Evolutionary conservation across 306 rosid species (phyloP).

Genomic region (Medicago ruthenica): DNA sequence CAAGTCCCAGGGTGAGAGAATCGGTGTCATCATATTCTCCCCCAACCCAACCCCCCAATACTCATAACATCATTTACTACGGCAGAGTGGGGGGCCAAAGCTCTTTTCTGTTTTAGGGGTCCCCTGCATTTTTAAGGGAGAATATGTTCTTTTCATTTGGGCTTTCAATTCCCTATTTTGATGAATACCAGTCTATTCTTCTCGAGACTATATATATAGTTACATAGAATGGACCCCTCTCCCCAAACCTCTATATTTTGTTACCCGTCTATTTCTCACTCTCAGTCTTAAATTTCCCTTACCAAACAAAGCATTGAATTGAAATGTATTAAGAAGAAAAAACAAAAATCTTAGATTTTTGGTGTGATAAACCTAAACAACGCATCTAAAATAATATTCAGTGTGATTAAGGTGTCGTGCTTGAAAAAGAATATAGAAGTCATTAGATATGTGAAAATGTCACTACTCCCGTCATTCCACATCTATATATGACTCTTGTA

Average conservation of each 20-base stretch:
- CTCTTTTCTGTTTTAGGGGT: slow-evolving; percentile 34
- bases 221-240: slow-evolving; percentile 45
- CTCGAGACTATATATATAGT: slow-evolving; percentile 13
- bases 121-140: slow-evolving; percentile 42
- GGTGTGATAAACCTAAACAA: background rate
- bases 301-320: slow-evolving; percentile 35
- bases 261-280: slow-evolving; percentile 36
- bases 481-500: too few species aligned
- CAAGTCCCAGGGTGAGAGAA: slow-evolving; percentile 41
- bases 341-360: too few species aligned
- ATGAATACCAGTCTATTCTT: slow-evolving; percentile 34
- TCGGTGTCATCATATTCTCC: slow-evolving; percentile 32
- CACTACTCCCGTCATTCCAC: too few species aligned
- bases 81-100: slow-evolving; percentile 33
- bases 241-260: slow-evolving; percentile 5
- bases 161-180: slow-evolving; percentile 38
- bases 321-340: background rate
- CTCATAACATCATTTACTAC: slow-evolving; percentile 29
- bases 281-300: slow-evolving; percentile 35
- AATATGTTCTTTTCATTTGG: slow-evolving; percentile 36
- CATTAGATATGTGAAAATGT: too few species aligned
- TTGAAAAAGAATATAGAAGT: too few species aligned
- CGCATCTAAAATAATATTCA: background rate
- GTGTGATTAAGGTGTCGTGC: background rate
- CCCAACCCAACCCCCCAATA: slow-evolving; percentile 32